phyloP scores from a whole-genome alignment of 805 yeast species.

The Candida sphagnicola region DNA sequence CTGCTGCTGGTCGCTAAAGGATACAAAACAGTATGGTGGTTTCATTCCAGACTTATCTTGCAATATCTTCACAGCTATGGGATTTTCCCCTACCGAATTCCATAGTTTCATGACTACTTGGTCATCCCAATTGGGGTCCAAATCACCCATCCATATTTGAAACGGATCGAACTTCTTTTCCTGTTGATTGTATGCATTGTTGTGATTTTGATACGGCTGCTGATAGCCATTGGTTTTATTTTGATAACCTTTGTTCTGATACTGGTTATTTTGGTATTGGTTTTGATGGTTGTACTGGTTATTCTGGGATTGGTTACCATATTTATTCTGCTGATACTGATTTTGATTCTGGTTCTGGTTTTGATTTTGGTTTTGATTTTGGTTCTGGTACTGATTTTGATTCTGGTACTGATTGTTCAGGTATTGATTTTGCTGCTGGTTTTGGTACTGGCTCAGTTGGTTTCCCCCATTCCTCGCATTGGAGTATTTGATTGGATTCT shows the following conservation, averaged over 20 bases:
- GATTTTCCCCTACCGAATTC: conserved; percentile 63
- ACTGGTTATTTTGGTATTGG: conserved; percentile 1
- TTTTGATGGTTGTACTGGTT: no score
- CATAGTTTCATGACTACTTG: conserved; percentile 61
- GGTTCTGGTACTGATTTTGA: no score
- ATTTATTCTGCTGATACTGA: conserved; percentile 2
- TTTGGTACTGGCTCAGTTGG: no score
- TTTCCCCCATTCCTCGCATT: no score
- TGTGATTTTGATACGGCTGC: conserved; percentile 3
- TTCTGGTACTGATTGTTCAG: conserved; percentile 2
- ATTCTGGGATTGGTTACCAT: conserved; percentile 4
- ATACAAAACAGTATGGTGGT: conserved; percentile 69
- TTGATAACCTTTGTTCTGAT: conserved; percentile 5
- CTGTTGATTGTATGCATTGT: neutral
- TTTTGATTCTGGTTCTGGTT: neutral
- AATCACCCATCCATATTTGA: conserved; percentile 86
- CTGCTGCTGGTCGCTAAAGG: conserved; percentile 56
- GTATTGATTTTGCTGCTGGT: neutral
- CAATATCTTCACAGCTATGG: conserved; percentile 61
- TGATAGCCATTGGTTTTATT: conserved; percentile 7
- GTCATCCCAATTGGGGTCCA: conserved; percentile 85
- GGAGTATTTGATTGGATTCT: neutral
- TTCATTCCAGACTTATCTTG: conserved; percentile 56
- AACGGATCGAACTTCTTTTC: conserved; percentile 14
- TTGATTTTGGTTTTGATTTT: no score